phyloP scores from a whole-genome alignment of 2,329 filamentous ascomycete species.

The Chaetomium sp. region DNA sequence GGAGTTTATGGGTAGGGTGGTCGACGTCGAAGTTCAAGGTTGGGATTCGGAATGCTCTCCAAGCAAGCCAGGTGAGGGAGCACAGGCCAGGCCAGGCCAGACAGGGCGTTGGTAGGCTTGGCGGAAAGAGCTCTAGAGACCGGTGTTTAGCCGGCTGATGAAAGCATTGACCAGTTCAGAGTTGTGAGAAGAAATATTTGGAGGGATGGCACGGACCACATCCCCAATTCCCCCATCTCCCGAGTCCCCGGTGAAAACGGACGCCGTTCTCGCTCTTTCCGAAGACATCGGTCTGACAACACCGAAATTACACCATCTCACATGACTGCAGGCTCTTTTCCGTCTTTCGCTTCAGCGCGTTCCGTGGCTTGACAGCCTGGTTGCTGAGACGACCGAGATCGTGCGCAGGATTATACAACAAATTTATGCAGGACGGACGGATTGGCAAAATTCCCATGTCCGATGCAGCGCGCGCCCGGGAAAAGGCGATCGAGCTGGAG shows the following conservation, averaged over 20 bases:
- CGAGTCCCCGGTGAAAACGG: not conserved
- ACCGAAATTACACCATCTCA: constrained; percentile 20
- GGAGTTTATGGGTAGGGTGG: constrained; percentile 9
- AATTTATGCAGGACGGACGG: not conserved
- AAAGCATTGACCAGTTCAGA: constrained; percentile 6
- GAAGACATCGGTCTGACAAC: constrained; percentile 2
- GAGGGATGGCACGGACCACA: constrained; percentile 18
- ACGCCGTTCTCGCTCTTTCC: not conserved
- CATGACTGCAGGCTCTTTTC: constrained; percentile 10
- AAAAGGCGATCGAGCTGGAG: too few species aligned
- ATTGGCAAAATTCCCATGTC: too few species aligned
- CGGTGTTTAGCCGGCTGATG: constrained; percentile 14
- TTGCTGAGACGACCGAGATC: not conserved
- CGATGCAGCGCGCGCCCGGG: too few species aligned
- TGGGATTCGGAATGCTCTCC: constrained; percentile 2
- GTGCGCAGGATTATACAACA: not conserved
- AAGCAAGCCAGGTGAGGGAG: too few species aligned
- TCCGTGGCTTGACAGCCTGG: not conserved
- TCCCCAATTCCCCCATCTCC: not conserved
- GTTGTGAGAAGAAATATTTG: not conserved
- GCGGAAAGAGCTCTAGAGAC: not conserved
- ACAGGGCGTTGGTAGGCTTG: constrained; percentile 1
- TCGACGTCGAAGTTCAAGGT: constrained; percentile 1
- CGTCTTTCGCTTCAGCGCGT: not conserved
- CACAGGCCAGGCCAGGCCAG: not conserved